Percentiles rank a stretch among this genome's conserved stretches.
These are phyloP conservation scores for Alternaria brassicicola DNA, from an alignment of 2,329 filamentous ascomycete genomes.

Conservation along the genomic window DNA sequence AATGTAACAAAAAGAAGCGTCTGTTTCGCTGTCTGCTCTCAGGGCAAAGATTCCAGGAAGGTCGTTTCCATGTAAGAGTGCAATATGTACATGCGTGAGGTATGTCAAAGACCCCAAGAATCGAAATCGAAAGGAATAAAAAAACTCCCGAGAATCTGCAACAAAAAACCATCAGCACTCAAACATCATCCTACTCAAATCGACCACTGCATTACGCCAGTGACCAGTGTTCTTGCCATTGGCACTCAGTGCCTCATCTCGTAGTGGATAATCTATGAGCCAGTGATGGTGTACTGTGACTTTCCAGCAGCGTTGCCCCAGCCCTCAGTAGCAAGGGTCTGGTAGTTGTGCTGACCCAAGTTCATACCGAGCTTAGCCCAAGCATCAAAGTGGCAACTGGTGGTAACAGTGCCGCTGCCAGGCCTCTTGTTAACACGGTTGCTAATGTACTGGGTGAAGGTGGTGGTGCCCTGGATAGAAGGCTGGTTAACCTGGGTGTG, in stretches of 20 bases:
- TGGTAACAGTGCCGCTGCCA: slow-evolving; percentile 39
- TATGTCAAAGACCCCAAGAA: slow-evolving; percentile 1
- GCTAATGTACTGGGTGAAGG: slow-evolving; percentile 59
- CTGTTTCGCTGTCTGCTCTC: not conserved
- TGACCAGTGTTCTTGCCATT: not conserved
- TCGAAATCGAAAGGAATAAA: not conserved
- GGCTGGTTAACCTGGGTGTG: slow-evolving; percentile 50
- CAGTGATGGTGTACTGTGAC: slow-evolving; percentile 35
- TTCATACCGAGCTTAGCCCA: slow-evolving; percentile 36
- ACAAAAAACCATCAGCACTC: not conserved
- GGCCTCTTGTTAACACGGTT: slow-evolving; percentile 35
- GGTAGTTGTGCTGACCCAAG: slow-evolving; percentile 37
- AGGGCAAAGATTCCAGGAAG: not conserved
- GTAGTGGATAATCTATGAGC: slow-evolving; percentile 11
- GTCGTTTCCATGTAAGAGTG: not conserved
- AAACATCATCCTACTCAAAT: not conserved
- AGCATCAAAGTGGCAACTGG: slow-evolving; percentile 40
- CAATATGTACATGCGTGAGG: slow-evolving; percentile 10
- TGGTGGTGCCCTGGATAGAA: slow-evolving; percentile 56
- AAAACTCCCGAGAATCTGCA: not conserved
- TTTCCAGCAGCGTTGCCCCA: slow-evolving; percentile 39
- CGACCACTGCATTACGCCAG: not conserved
- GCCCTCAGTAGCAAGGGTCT: slow-evolving; percentile 38
- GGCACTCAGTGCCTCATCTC: not conserved
- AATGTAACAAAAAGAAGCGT: not conserved